These are phyloP conservation scores for Panaeolus cyanescens DNA, from an alignment of 768 basidiomycete species.

Conservation along the genomic window DNA sequence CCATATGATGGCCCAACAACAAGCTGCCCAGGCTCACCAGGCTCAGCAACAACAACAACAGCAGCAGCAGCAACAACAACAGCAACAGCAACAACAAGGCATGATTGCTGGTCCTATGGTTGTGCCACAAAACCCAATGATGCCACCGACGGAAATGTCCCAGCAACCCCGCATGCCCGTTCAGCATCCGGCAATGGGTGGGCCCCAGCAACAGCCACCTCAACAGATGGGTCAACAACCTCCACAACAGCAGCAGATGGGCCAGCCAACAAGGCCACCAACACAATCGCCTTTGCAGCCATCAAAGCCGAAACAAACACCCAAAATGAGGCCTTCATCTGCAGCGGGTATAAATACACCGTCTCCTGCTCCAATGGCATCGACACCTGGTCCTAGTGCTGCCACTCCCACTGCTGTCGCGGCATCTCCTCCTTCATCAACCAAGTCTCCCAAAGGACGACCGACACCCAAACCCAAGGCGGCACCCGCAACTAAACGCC, in stretches of 20 bases:
- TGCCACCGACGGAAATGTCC: background rate
- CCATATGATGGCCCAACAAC: conserved; percentile 16
- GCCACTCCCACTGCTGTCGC: conserved; percentile 52
- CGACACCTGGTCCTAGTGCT: conserved; percentile 40
- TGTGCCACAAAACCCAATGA: conserved; percentile 12
- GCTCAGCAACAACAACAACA: conserved; percentile 17
- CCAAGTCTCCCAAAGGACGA: conserved; percentile 73
- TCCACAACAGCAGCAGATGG: conserved; percentile 21
- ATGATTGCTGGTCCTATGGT: conserved; percentile 16
- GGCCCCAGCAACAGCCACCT: conserved; percentile 22
- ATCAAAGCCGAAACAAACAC: conserved; percentile 15
- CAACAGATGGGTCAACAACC: conserved; percentile 7
- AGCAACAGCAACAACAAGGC: conserved; percentile 3
- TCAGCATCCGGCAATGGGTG: conserved; percentile 6
- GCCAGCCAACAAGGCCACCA: conserved; percentile 18
- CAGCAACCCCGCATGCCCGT: background rate
- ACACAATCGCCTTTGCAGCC: conserved; percentile 20
- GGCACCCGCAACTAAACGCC: conserved; percentile 28
- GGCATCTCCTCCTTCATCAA: conserved; percentile 62
- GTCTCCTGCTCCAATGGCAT: conserved; percentile 38
- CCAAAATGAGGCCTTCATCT: conserved; percentile 4
- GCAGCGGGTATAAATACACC: conserved; percentile 41
- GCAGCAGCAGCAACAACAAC: conserved; percentile 12
- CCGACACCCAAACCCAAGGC: conserved; percentile 46
- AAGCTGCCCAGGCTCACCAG: conserved; percentile 11